Base-by-base conservation (phyloP, 2,329 filamentous ascomycete genomes). In the Fusarium sp. region DNA sequence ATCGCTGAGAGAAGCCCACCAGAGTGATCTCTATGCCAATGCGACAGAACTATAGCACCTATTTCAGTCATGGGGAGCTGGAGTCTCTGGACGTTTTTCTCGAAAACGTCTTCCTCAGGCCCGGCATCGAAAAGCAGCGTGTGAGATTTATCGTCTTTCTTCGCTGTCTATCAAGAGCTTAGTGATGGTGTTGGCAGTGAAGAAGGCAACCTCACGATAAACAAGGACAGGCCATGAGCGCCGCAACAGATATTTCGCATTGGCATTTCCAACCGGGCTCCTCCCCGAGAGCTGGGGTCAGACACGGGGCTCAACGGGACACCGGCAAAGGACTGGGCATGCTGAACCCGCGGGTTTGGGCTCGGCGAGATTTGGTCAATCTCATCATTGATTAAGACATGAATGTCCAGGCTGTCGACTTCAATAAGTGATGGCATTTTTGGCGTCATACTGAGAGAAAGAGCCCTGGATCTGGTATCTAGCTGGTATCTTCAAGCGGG, bases 21-120 rank as follows among this genome's bases (percentile, higher is more conserved):
- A 12, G 56, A 59, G 22, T 59, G 56, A 22, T 59, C 44, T 31
- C 42, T 26, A n/a, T 59, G 56, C 44, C 56, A 59, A 26, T 59
- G 56, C 10, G 44, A 59, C 22, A 59, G 56, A 5, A 39, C 33
- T 22, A 51, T 59, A 2, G 33, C 9, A 3, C 56, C 44, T 4
- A 38, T 31, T 0, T 31, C 56, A 9, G 22, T 1, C 56, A 59
- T 51, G 3, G 56, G 44, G 1, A 59, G 44, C 5, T 6, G 38
- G 26, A 59, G 33, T 22, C 44, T 36, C 22, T 59, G 30, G 7
- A 20, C 44, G 7, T 39, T 59, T n/a, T 39, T 59, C 26, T 59
- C 56, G 4, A 59, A 53, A 30, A 59, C 16, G 13, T 53, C 44
- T 31, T 51, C 42, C 13, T 59, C 44, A 1, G 56, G 42, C 0